phyloP scores from a whole-genome alignment of 2,329 filamentous ascomycete species.

The Fusarium sp. region DNA sequence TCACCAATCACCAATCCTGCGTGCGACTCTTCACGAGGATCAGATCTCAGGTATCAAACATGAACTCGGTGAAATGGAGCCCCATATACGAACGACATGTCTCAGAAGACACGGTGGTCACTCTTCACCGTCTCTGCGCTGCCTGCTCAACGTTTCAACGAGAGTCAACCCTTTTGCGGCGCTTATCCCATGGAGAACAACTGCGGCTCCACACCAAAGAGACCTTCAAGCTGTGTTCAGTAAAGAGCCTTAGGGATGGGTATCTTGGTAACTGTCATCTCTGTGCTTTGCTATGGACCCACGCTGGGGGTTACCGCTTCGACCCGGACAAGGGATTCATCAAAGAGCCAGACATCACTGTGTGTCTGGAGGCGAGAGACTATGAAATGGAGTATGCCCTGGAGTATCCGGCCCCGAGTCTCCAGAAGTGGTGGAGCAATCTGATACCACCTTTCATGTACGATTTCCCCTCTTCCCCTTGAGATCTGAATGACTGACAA shows the following conservation, averaged over 20 bases:
- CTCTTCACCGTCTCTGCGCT: background rate
- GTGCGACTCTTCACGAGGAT: no score
- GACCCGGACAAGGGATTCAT: background rate
- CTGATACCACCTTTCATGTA: background rate
- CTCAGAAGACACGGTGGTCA: background rate
- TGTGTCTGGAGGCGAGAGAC: background rate
- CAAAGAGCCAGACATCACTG: background rate
- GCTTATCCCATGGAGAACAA: background rate
- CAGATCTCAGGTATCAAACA: background rate
- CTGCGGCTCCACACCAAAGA: background rate
- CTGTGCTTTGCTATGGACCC: background rate
- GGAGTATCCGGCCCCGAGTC: background rate
- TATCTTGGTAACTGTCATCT: background rate
- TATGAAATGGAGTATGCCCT: background rate
- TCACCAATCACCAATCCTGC: background rate
- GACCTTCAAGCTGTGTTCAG: background rate
- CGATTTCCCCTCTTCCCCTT: background rate
- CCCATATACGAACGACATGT: background rate
- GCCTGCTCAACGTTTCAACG: background rate
- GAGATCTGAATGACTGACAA: background rate
- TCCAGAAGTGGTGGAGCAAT: background rate
- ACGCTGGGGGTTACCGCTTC: background rate
- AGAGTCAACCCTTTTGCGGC: background rate
- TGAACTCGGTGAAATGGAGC: background rate
- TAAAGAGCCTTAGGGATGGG: background rate